Conservation (phyloP, 2,329 filamentous ascomycete genomes). For the Pyrenochaeta sp. region DNA sequence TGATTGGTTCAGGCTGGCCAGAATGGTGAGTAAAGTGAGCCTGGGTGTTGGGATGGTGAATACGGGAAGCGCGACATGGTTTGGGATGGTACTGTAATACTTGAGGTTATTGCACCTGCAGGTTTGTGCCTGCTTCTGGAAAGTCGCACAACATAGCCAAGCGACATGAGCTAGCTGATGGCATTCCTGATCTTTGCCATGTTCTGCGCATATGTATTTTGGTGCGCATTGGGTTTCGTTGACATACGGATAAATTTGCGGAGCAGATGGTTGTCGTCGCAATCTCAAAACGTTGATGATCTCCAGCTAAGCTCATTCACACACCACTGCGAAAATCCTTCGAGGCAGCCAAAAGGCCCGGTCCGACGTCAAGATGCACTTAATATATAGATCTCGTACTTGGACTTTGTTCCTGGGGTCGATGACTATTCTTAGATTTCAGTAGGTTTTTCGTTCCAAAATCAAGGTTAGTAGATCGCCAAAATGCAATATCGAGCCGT, state of each 20-base stretch:
- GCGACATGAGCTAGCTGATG: background rate
- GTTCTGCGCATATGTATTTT: background rate
- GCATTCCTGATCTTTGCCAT: background rate
- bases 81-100: constrained; percentile 22
- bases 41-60: constrained; percentile 13
- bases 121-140: constrained; percentile 3
- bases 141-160: constrained; percentile 9
- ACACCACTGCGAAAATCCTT: background rate
- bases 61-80: constrained; percentile 22
- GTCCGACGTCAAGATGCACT: constrained; percentile 3
- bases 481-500: constrained; percentile 30
- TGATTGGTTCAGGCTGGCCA: constrained; percentile 24
- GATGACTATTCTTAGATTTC: constrained; percentile 16
- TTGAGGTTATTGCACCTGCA: constrained; percentile 32
- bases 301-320: constrained; percentile 4
- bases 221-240: background rate
- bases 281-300: background rate
- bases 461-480: constrained; percentile 10
- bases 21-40: constrained; percentile 8
- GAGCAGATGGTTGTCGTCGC: too few species aligned
- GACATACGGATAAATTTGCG: background rate
- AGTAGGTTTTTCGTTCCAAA: constrained; percentile 10
- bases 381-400: constrained; percentile 14
- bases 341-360: constrained; percentile 4
- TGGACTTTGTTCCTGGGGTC: background rate